A percentile compares a stretch with the other conserved stretches of the same genome.
Conservation (phyloP, 2,329 filamentous ascomycete genomes). For the Scedosporium boydii region DNA sequence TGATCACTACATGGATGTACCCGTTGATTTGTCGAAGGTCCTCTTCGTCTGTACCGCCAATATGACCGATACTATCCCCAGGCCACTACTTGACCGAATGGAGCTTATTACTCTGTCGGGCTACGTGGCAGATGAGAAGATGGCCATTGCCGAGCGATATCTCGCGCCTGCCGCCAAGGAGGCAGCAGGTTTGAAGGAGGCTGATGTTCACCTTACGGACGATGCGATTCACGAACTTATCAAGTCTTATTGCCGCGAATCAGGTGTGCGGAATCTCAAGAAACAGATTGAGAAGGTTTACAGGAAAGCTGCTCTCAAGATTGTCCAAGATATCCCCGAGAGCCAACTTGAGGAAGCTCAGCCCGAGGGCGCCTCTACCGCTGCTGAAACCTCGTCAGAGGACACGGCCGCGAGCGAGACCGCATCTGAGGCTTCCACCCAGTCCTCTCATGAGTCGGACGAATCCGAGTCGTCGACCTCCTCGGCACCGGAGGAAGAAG, state of each 20-base stretch:
- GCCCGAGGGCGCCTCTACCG: slow-evolving; percentile 22
- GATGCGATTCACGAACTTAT: slow-evolving; percentile 93
- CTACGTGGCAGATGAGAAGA: slow-evolving; percentile 97
- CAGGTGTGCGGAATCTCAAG: slow-evolving; percentile 93
- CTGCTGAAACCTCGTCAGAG: slow-evolving; percentile 4
- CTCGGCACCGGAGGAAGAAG: slow-evolving; percentile 21
- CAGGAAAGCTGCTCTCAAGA: slow-evolving; percentile 92
- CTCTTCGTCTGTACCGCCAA: slow-evolving; percentile 98
- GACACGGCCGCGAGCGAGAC: slow-evolving; percentile 8
- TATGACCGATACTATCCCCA: slow-evolving; percentile 95
- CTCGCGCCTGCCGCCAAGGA: slow-evolving; percentile 92
- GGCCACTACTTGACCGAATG: slow-evolving; percentile 91
- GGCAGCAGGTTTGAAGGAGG: slow-evolving; percentile 78
- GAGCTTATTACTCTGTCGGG: slow-evolving; percentile 94
- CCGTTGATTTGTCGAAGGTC: slow-evolving; percentile 93
- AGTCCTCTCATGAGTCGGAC: not conserved
- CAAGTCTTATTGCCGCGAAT: slow-evolving; percentile 97
- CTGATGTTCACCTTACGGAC: slow-evolving; percentile 77
- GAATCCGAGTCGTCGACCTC: slow-evolving; percentile 16
- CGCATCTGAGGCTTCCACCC: slow-evolving; percentile 11
- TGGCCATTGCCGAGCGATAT: slow-evolving; percentile 92
- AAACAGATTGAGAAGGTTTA: slow-evolving; percentile 99
- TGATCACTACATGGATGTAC: slow-evolving; percentile 97
- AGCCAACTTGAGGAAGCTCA: slow-evolving; percentile 68
- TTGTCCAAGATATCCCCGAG: slow-evolving; percentile 82